Percentiles rank a stretch among this genome's conserved stretches.
phyloP scores from a whole-genome alignment of 805 yeast species.

The Vanderwaltozyma yarrowii region DNA sequence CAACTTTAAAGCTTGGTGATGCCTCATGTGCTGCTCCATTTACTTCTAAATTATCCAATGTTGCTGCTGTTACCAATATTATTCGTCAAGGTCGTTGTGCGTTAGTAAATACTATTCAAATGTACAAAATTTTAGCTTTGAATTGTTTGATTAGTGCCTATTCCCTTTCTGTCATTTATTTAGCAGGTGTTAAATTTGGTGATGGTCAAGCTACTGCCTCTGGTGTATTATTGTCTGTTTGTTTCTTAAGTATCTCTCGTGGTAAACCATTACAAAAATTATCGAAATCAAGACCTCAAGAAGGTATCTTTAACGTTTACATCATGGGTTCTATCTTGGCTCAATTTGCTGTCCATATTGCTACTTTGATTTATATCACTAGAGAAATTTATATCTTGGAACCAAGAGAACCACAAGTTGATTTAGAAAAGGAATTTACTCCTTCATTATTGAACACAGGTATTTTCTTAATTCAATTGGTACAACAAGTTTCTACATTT shows the following conservation, averaged over 20 bases:
- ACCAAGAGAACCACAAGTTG: constrained; percentile 86
- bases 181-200: constrained; percentile 97
- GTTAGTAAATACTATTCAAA: constrained; percentile 91
- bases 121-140: constrained; percentile 95
- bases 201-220: constrained; percentile 96
- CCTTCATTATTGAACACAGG: constrained; percentile 95
- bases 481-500: constrained; percentile 95
- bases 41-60: constrained; percentile 88
- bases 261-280: constrained; percentile 84
- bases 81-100: constrained; percentile 98
- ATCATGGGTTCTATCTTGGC: constrained; percentile 97
- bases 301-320: constrained; percentile 89
- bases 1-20: constrained; percentile 89
- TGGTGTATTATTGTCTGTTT: constrained; percentile 84
- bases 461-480: constrained; percentile 84
- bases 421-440: constrained; percentile 74
- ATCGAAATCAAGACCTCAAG: constrained; percentile 92
- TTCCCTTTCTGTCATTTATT: constrained; percentile 82
- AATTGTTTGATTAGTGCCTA: constrained; percentile 96
- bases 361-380: constrained; percentile 73
- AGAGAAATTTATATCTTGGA: constrained; percentile 75
- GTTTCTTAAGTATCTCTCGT: constrained; percentile 91
- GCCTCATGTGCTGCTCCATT: constrained; percentile 99
- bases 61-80: constrained; percentile 83
- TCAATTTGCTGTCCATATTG: constrained; percentile 89